These are phyloP conservation scores for Phaseolus coccineus DNA, from an alignment of 331 rosid species.

Conservation along the genomic window DNA sequence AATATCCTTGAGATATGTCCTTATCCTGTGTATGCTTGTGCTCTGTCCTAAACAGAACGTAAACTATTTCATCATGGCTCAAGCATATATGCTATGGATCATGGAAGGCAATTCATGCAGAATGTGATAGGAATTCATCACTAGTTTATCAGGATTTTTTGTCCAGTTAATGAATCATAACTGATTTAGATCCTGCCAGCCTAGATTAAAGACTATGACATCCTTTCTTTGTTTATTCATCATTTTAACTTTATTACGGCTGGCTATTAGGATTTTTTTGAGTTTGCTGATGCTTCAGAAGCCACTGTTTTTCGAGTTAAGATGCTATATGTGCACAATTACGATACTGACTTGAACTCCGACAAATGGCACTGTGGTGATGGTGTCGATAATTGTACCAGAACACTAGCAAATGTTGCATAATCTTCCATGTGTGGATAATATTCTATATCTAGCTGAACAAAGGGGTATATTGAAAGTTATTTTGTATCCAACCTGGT, in stretches of 20 bases:
- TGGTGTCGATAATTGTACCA: neutral
- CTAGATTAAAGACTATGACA: neutral
- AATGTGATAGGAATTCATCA: slow-evolving; percentile 8
- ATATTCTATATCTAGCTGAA: neutral
- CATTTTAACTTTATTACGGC: neutral
- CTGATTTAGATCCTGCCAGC: slow-evolving; percentile 16
- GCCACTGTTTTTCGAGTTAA: neutral
- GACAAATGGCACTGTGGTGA: neutral
- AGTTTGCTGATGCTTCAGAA: slow-evolving; percentile 7
- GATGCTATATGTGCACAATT: neutral
- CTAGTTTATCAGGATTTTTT: neutral
- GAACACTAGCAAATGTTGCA: neutral
- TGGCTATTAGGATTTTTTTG: neutral
- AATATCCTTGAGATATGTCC: slow-evolving; percentile 26
- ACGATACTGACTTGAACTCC: neutral
- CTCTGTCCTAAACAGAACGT: slow-evolving; percentile 20
- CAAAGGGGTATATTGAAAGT: neutral
- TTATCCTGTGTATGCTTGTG: slow-evolving; percentile 31
- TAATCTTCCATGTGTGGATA: slow-evolving; percentile 2
- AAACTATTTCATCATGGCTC: slow-evolving; percentile 24
- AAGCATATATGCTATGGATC: slow-evolving; percentile 30
- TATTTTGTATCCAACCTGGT: neutral
- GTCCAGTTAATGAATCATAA: slow-evolving; percentile 5
- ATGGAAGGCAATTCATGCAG: slow-evolving; percentile 26
- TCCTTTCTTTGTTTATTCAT: slow-evolving; percentile 8